Evolutionary conservation across 768 basidiomycete species (phyloP).

Genomic region (Lactarius tabidus): DNA sequence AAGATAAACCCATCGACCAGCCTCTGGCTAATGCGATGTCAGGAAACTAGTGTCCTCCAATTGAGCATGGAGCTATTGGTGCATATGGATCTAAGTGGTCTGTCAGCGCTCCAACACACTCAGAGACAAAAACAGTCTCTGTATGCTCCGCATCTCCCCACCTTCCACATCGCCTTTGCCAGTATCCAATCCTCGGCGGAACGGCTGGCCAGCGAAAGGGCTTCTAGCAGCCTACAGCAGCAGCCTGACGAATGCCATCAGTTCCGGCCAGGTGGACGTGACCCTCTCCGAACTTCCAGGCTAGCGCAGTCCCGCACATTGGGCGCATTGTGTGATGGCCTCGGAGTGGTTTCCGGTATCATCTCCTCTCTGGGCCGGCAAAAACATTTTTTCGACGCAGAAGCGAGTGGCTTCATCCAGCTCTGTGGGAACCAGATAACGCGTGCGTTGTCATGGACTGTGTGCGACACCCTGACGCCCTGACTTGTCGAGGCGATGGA

Average conservation of each 20-base stretch:
- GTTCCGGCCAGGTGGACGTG: conserved; percentile 67
- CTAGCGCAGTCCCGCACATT: conserved; percentile 75
- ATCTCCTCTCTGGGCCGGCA: conserved; percentile 57
- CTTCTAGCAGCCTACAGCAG: conserved; percentile 80
- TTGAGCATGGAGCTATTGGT: conserved; percentile 70
- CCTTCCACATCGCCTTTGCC: conserved; percentile 84
- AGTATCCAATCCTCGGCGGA: conserved; percentile 76
- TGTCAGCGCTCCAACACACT: conserved; percentile 61
- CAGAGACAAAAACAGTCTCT: conserved; percentile 59
- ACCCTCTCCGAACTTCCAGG: conserved; percentile 64
- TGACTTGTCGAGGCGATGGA: conserved; percentile 81
- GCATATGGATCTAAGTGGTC: conserved; percentile 63
- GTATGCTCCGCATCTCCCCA: conserved; percentile 73
- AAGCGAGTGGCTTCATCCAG: conserved; percentile 82
- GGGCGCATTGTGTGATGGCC: conserved; percentile 80
- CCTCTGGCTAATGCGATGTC: conserved; percentile 74
- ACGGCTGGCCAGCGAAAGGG: conserved; percentile 77
- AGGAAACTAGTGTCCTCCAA: conserved; percentile 75
- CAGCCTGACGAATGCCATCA: conserved; percentile 69
- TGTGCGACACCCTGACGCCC: conserved; percentile 70
- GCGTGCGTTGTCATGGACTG: conserved; percentile 76
- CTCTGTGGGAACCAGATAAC: conserved; percentile 79
- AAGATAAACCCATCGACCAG: conserved; percentile 66
- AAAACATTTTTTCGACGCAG: conserved; percentile 77
- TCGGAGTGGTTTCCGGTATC: conserved; percentile 72